phyloP scores from a whole-genome alignment of 2,329 filamentous ascomycete species.

The Stagonosporopsis rhizophila region DNA sequence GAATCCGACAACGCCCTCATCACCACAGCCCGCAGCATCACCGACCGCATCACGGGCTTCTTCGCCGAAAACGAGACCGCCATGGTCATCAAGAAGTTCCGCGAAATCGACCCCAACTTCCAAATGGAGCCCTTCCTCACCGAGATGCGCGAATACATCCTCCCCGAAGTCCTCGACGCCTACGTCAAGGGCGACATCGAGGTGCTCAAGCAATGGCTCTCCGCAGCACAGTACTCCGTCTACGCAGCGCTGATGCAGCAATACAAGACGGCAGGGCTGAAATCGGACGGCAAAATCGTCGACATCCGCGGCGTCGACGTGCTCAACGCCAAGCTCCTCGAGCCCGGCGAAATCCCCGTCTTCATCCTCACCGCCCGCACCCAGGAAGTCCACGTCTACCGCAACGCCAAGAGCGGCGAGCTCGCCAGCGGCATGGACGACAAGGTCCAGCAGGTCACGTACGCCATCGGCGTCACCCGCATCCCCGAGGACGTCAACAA shows the following conservation, averaged over 20 bases:
- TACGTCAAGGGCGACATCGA: slow-evolving; percentile 96
- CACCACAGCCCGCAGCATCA: slow-evolving; percentile 89
- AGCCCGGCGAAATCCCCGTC: slow-evolving; percentile 87
- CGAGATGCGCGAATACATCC: slow-evolving; percentile 96
- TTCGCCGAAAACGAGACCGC: slow-evolving; percentile 99
- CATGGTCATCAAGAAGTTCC: slow-evolving; percentile 97
- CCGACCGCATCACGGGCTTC: slow-evolving; percentile 90
- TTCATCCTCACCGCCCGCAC: slow-evolving; percentile 97
- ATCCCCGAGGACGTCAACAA: slow-evolving; percentile 96
- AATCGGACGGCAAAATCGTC: slow-evolving; percentile 92
- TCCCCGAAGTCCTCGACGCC: slow-evolving; percentile 95
- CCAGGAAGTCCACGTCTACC: slow-evolving; percentile 97
- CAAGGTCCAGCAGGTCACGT: slow-evolving; percentile 96
- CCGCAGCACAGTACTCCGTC: slow-evolving; percentile 93
- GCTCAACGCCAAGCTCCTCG: slow-evolving; percentile 77
- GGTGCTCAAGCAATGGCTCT: slow-evolving; percentile 92
- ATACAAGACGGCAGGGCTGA: slow-evolving; percentile 90
- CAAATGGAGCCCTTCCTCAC: slow-evolving; percentile 93
- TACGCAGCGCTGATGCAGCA: slow-evolving; percentile 97
- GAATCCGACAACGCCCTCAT: slow-evolving; percentile 98
- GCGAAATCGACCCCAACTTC: slow-evolving; percentile 93
- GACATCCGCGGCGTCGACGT: slow-evolving; percentile 96
- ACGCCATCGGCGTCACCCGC: slow-evolving; percentile 94
- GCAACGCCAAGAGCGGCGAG: slow-evolving; percentile 86
- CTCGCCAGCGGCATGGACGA: slow-evolving; percentile 98